A percentile compares a stretch with the other conserved stretches of the same genome.
phyloP scores from a whole-genome alignment of 2,329 filamentous ascomycete genomes.

The Celoporthe dispersa region DNA sequence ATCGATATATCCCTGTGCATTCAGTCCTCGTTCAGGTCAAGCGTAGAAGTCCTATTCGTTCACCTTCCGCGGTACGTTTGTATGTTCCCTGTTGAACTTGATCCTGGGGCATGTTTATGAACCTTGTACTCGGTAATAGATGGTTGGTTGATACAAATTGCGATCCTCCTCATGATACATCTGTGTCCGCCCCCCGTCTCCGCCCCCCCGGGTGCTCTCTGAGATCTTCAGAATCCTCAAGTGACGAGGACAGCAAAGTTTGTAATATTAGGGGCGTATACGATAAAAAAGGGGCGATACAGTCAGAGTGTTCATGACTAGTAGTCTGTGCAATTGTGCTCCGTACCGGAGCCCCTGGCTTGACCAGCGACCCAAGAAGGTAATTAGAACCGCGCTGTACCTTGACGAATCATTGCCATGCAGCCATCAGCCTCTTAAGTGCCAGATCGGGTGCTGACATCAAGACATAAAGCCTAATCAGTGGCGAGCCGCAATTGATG shows the following conservation, averaged over 20 bases:
- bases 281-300: not conserved
- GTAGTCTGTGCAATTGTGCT: not conserved
- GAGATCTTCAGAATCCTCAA: not conserved
- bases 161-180: too few relatives aligned
- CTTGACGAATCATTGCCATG: not conserved
- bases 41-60: not conserved
- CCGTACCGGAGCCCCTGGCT: not conserved
- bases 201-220: too few relatives aligned
- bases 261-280: not conserved
- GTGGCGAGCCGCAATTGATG: not conserved
- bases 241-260: not conserved
- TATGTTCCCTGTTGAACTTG: not conserved
- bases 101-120: not conserved
- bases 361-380: not conserved
- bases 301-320: not conserved
- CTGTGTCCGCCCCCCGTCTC: too few relatives aligned
- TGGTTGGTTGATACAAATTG: too few relatives aligned
- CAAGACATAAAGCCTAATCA: not conserved
- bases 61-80: not conserved
- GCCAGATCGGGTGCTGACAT: constrained; percentile 2
- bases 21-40: not conserved
- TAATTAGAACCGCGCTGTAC: not conserved
- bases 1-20: not conserved
- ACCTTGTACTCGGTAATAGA: not conserved
- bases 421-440: not conserved